phyloP scores from a whole-genome alignment of 768 basidiomycete species.

The Mycena vitilis region DNA sequence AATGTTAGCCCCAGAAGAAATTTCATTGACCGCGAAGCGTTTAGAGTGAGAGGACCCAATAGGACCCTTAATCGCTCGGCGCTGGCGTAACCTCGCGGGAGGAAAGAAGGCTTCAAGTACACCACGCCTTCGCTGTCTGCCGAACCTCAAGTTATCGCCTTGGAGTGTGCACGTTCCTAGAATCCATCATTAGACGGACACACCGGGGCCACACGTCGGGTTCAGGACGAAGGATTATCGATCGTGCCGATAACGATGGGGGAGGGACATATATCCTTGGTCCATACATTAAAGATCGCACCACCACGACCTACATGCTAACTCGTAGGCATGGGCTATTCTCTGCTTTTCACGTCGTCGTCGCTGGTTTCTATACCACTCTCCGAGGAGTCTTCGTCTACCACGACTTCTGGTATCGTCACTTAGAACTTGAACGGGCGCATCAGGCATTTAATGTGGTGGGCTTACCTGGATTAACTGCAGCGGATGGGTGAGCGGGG shows the following conservation, averaged over 20 bases:
- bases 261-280: neutral
- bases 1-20: slow-evolving; percentile 2
- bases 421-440: neutral
- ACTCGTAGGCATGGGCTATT: slow-evolving; percentile 17
- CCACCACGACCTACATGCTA: slow-evolving; percentile 7
- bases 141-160: neutral
- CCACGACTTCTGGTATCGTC: slow-evolving; percentile 1
- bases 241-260: slow-evolving; percentile 22
- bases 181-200: slow-evolving; percentile 24
- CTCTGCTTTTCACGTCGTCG: slow-evolving; percentile 28
- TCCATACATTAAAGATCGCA: slow-evolving; percentile 24
- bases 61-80: neutral
- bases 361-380: slow-evolving; percentile 30
- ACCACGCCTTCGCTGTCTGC: neutral
- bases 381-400: slow-evolving; percentile 25
- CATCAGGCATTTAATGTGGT: neutral
- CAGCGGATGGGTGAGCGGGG: neutral
- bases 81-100: slow-evolving; percentile 23
- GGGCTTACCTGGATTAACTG: slow-evolving; percentile 5
- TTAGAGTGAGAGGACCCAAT: slow-evolving; percentile 11
- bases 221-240: slow-evolving; percentile 15
- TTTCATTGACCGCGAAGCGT: slow-evolving; percentile 24
- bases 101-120: neutral
- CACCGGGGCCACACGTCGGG: slow-evolving; percentile 20
- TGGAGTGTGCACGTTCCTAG: slow-evolving; percentile 25